phyloP scores from a whole-genome alignment of 345 rosid genomes.

The Microthlaspi erraticum region DNA sequence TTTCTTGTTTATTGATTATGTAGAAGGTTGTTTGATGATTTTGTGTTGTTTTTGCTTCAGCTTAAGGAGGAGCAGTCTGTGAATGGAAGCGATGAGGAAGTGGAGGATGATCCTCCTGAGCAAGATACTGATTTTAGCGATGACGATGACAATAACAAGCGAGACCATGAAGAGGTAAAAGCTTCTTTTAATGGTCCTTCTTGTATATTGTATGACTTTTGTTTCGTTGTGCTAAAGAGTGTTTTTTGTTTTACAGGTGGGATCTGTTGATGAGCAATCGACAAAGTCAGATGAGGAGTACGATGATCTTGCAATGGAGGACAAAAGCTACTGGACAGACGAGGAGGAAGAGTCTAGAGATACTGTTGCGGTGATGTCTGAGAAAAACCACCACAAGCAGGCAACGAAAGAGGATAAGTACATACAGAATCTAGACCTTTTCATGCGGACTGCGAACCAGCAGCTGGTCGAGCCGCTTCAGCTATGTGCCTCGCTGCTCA shows the following conservation, averaged over 20 bases:
- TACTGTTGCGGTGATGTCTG: constrained; percentile 38
- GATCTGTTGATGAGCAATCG: constrained; percentile 96
- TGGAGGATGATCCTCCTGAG: constrained; percentile 72
- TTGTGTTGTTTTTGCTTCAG: constrained; percentile 44
- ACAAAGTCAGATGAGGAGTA: constrained; percentile 97
- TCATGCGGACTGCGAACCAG: constrained; percentile 57
- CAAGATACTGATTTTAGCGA: constrained; percentile 79
- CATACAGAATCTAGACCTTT: constrained; percentile 60
- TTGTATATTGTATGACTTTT: background rate
- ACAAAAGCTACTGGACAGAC: constrained; percentile 75
- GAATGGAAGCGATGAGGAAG: constrained; percentile 96
- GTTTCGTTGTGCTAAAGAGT: background rate
- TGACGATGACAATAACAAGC: constrained; percentile 56
- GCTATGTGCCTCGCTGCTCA: constrained; percentile 51
- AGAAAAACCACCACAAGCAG: constrained; percentile 23
- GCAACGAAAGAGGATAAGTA: constrained; percentile 57
- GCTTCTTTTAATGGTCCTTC: background rate
- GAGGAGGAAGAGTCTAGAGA: constrained; percentile 56
- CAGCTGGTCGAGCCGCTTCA: constrained; percentile 52
- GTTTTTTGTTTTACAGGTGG: constrained; percentile 55
- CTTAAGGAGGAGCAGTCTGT: constrained; percentile 92
- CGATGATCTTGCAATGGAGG: constrained; percentile 93
- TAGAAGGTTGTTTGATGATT: constrained; percentile 7
- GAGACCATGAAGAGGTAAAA: constrained; percentile 74
- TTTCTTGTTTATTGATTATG: background rate